Evolutionary conservation across 306 rosid species (phyloP), one percentile per base, ranked within the genome.

Genomic region (Astragalus glycyphyllos): DNA sequence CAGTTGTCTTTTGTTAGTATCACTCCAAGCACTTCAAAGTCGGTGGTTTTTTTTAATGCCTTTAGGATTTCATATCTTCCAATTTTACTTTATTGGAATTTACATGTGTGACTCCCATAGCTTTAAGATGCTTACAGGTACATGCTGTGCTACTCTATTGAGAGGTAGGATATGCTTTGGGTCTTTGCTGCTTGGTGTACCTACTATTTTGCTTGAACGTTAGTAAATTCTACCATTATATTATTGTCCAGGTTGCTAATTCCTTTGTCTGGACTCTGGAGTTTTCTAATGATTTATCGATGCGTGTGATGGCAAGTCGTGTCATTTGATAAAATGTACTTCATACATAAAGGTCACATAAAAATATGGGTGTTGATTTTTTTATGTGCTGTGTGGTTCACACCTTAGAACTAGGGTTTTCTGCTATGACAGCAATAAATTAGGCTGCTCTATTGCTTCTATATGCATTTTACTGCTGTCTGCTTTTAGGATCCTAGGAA

Each of bases 81-180:
- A 50, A 56, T 49, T 57, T 72, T 82, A 48, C 80, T 73, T 73
- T 74, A 37, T 84, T 75, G 65, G 79, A 83, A 68, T 65, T 81
- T 78, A 66, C 62, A 35, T 31, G 74, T 57, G 77, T 71, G 85
- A 85, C 85, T 75, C 70, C 85, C 80, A 69, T 85, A 88, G 89
- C 82, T 84, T 75, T 85, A 86, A 86, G 96, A 79, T 86, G 92
- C 85, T 92, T 86, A 88, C 96, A 88, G 96, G 95, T 84, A 69
- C 96, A 60, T 84, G 92, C 82, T 51, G 72, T 86, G 92, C 88
- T 86, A 77, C 87, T 83, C 85, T 87, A 67, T 87, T 89, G 86
- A 89, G 98, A 88, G 95, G 89, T 90, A 86, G 91, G 84, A 73
- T 81, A 77, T 80, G 86, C 90, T 82, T 82, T 86, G 88, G 85